Conservation (phyloP, 345 rosid genomes). For the Populus davidiana region DNA sequence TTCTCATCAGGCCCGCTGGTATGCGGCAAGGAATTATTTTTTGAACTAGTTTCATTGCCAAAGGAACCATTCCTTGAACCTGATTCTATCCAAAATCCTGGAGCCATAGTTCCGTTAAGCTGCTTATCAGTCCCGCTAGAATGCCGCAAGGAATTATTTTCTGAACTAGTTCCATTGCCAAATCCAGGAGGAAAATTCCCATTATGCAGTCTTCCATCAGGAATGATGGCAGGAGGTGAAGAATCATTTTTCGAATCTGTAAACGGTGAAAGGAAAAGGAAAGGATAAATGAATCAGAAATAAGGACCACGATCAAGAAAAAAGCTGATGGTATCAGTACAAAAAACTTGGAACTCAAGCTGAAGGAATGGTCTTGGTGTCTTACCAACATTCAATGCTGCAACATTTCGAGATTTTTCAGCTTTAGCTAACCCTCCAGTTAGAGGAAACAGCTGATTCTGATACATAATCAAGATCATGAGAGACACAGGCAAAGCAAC, state of each 20-base stretch:
- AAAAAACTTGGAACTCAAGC: neutral
- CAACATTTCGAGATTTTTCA: neutral
- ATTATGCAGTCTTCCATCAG: neutral
- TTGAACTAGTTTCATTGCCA: neutral
- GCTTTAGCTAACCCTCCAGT: neutral
- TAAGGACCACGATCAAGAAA: neutral
- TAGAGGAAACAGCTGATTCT: neutral
- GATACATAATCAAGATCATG: neutral
- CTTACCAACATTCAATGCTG: neutral
- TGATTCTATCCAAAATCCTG: neutral
- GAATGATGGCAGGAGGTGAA: neutral
- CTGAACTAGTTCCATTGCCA: neutral
- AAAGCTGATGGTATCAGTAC: neutral
- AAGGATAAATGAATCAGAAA: neutral
- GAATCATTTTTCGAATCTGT: neutral
- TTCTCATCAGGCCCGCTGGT: neutral
- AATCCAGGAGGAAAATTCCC: neutral
- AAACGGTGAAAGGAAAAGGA: neutral
- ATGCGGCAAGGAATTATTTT: neutral
- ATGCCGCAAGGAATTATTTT: neutral
- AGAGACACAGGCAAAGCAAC: constrained; percentile 3
- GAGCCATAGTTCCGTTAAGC: neutral
- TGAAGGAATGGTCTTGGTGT: neutral
- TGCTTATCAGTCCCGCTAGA: neutral
- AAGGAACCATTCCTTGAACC: neutral